Base-by-base conservation (phyloP, 139 green algal species). In the Closterium sp. region DNA sequence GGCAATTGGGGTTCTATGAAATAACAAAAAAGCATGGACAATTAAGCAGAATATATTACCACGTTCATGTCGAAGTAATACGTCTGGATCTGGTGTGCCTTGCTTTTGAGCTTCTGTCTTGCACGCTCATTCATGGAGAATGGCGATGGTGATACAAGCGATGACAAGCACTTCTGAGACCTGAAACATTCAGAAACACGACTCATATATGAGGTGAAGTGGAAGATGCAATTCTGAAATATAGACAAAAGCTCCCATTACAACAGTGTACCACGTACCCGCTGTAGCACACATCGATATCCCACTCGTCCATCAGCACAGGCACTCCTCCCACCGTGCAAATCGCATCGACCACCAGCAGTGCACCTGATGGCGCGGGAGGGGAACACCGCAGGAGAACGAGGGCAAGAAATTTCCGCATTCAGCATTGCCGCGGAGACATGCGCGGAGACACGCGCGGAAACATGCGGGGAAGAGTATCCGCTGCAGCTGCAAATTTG, bases 281-380 rank as follows among this genome's bases (percentile, higher is more conserved):
- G 87, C 45, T 94, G 13, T 91, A 94, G 24, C 87, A 34, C 79
- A 91, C 19, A 22, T 94, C 88, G 19, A 95, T 38, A 21, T 42
- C 92, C 34, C 73, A 90, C 42, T 62, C 24, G 34, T 94, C 91
- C 34, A 95, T 91, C 27, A 93, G 29, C 29, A 98, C 70, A 17
- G 97, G 97, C 85, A 98, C 97, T 27, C 97, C 97, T 32, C 97
- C 97, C 93, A 98, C 95, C 0, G 96, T 97, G 96, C 97, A 98
- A 34, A 99, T 98, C 4, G 97, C 98, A 97, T 99, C 97, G 79
- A 99, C 97, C 91, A 99, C 95, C 93, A 99, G 96, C 94, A 99
- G 91, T 45, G 85, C 86, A 62, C 70, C 89, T 79, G 13, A 13
- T 13, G 62, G 62, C 62, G 29, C 95, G 4, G 96, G 97, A 94